These are phyloP conservation scores for Nicotiana knightiana DNA, from an alignment of 257 asterid species.

Conservation along the genomic window DNA sequence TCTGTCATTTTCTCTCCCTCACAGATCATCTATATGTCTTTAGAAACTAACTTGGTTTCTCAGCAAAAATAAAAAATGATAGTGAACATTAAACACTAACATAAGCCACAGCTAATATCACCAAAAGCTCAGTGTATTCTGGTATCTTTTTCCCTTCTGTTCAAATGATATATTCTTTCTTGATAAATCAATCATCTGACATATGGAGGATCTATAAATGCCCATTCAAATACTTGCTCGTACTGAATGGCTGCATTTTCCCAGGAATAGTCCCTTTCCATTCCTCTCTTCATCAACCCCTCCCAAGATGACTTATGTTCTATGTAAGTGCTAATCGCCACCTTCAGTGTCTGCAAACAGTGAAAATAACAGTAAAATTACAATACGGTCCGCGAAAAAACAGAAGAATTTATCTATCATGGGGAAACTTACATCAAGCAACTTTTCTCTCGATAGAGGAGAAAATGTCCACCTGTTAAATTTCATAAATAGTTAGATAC, in stretches of 20 bases:
- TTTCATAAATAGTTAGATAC: neutral
- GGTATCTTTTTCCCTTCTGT: neutral
- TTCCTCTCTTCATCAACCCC: constrained; percentile 83
- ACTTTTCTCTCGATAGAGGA: constrained; percentile 62
- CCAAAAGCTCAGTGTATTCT: neutral
- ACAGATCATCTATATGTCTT: neutral
- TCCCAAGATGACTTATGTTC: constrained; percentile 78
- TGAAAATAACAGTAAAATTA: neutral
- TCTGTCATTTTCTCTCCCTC: neutral
- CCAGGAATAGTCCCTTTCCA: constrained; percentile 83
- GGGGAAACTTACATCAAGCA: constrained; percentile 59
- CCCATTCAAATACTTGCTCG: constrained; percentile 84
- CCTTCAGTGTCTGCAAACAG: constrained; percentile 45
- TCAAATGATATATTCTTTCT: neutral
- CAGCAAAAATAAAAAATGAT: neutral
- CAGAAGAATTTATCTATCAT: neutral
- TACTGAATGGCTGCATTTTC: constrained; percentile 78
- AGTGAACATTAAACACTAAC: neutral
- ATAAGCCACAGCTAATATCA: neutral
- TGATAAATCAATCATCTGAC: constrained; percentile 49
- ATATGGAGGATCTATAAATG: constrained; percentile 74
- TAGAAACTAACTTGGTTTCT: neutral
- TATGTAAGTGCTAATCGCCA: constrained; percentile 52
- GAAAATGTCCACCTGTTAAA: constrained; percentile 87
- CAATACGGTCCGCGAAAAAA: neutral